Percentiles rank a stretch among this genome's conserved stretches.
Conservation (phyloP, 2,329 filamentous ascomycete genomes). For the Orbilia quercus region DNA sequence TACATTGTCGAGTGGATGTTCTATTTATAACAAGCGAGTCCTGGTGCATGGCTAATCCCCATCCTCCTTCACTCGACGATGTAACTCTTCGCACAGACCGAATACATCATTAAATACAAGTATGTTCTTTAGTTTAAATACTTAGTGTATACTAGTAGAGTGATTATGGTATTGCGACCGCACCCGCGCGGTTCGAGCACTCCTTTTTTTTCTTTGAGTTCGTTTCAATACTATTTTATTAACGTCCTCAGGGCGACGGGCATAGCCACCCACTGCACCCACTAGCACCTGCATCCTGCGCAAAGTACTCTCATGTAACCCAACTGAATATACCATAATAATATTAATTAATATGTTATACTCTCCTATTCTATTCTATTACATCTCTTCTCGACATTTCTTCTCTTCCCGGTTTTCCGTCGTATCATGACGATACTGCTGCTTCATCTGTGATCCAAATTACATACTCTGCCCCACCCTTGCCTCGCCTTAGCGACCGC, state of each 20-base stretch:
- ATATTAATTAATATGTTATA: background rate
- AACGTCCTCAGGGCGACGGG: slow-evolving; percentile 52
- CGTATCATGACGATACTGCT: background rate
- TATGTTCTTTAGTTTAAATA: too few relatives aligned
- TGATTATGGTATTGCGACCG: slow-evolving; percentile 4
- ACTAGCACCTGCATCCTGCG: background rate
- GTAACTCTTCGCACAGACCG: slow-evolving; percentile 17
- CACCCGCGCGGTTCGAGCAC: slow-evolving; percentile 44
- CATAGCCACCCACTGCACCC: slow-evolving; percentile 28
- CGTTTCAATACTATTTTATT: slow-evolving; percentile 23
- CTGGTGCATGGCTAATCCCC: background rate
- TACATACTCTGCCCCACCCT: background rate
- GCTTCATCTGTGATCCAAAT: background rate
- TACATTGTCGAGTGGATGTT: too few relatives aligned
- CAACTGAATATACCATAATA: background rate
- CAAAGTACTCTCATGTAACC: slow-evolving; percentile 16
- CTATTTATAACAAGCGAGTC: slow-evolving; percentile 55
- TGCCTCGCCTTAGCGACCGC: slow-evolving; percentile 27
- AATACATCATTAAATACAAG: background rate
- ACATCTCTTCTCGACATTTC: background rate
- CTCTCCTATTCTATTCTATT: background rate
- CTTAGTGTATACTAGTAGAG: background rate
- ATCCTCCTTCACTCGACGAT: background rate
- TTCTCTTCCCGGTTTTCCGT: too few relatives aligned
- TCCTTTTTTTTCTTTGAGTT: slow-evolving; percentile 2